Percentiles rank a stretch among this genome's conserved stretches.
phyloP scores from a whole-genome alignment of 495 filamentous ascomycete species.

The Penicillium paxilli region DNA sequence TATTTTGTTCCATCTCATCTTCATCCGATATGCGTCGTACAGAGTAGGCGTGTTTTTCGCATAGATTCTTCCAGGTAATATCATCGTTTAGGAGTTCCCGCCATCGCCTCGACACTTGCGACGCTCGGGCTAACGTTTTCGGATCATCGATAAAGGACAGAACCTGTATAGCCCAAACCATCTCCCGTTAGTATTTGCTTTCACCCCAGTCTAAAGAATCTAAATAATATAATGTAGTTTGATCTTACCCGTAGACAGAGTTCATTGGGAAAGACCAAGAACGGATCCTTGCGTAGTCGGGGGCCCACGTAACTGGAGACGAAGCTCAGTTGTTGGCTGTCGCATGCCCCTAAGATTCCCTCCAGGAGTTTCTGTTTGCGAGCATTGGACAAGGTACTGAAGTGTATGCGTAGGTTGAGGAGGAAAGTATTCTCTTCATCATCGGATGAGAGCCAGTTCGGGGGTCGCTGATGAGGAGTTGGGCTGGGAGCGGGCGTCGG shows the following conservation, averaged over 20 bases:
- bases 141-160: conserved; percentile 94
- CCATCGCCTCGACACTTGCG: conserved; percentile 91
- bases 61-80: conserved; percentile 96
- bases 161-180: conserved; percentile 51
- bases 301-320: conserved; percentile 92
- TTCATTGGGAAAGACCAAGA: conserved; percentile 85
- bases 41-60: conserved; percentile 78
- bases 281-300: conserved; percentile 92
- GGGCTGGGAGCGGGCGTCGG: conserved; percentile 70
- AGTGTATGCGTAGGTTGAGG: conserved; percentile 54
- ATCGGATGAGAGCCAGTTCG: conserved; percentile 57
- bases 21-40: conserved; percentile 66
- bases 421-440: conserved; percentile 59
- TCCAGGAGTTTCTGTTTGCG: conserved; percentile 69
- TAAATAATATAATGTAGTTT: neutral
- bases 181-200: neutral
- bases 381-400: conserved; percentile 51
- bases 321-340: conserved; percentile 91
- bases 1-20: conserved; percentile 39
- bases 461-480: conserved; percentile 59
- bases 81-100: conserved; percentile 91
- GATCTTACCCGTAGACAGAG: conserved; percentile 76
- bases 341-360: conserved; percentile 86
- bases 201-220: neutral
- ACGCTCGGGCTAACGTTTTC: conserved; percentile 84